Evolutionary conservation across 352 stramenopile species (phyloP).

Genomic region (Globisporangium paroecandrum): DNA sequence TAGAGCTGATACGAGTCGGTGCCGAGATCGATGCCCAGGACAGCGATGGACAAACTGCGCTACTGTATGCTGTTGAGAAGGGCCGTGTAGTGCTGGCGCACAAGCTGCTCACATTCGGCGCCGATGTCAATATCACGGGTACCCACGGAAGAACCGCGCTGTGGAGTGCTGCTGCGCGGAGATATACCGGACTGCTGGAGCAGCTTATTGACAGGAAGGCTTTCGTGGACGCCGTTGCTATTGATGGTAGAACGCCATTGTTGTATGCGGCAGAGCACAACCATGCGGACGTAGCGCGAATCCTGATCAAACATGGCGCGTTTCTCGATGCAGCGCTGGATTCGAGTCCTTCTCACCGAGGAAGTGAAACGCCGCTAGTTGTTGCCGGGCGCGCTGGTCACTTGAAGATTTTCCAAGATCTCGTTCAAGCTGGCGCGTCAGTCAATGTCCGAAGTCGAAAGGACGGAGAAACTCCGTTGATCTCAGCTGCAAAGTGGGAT

Average conservation of each 20-base stretch:
- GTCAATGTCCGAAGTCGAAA: background rate
- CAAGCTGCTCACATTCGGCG: background rate
- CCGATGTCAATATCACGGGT: background rate
- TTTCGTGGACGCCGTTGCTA: background rate
- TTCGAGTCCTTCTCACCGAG: background rate
- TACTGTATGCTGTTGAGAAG: background rate
- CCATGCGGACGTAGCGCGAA: background rate
- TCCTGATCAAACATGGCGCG: background rate
- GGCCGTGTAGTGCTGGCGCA: background rate
- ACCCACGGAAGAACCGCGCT: background rate
- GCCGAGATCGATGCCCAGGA: background rate
- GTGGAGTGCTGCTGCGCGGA: background rate
- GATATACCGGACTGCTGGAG: background rate
- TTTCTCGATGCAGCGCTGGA: background rate
- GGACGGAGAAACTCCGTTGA: background rate
- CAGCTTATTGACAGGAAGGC: background rate
- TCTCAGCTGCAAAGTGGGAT: background rate
- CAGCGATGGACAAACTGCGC: background rate
- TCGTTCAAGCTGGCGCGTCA: background rate
- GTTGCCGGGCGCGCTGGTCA: background rate
- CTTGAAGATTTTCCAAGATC: conserved; percentile 4
- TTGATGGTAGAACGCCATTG: background rate
- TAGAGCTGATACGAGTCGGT: background rate
- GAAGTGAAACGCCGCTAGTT: background rate
- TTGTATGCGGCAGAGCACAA: background rate